Evolutionary conservation across 2,329 filamentous ascomycete species (phyloP).

Genomic region (Alternaria atra): DNA sequence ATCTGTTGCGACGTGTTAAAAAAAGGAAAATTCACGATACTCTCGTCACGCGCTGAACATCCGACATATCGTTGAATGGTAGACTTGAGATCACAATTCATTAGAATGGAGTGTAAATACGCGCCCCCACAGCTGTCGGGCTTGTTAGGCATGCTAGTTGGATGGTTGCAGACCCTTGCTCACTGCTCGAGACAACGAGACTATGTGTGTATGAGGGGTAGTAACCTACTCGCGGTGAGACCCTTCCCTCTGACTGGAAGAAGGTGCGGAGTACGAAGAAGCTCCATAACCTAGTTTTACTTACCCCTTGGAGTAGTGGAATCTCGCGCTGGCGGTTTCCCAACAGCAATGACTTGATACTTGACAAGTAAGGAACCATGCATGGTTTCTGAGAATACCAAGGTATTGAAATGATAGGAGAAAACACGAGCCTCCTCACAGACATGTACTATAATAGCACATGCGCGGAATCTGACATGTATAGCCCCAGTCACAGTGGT

Average conservation of each 20-base stretch:
- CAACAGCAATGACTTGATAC: not conserved
- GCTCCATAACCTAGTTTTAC: not conserved
- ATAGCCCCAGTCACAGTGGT: not conserved
- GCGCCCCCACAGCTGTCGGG: slow-evolving; percentile 4
- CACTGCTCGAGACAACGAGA: slow-evolving; percentile 7
- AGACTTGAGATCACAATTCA: not conserved
- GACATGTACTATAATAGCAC: not conserved
- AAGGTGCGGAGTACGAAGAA: not conserved
- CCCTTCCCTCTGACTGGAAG: not conserved
- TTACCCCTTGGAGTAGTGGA: not conserved
- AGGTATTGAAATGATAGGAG: not conserved
- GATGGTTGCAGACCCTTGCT: slow-evolving; percentile 18
- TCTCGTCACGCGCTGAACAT: not conserved
- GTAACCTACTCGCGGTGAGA: slow-evolving; percentile 1
- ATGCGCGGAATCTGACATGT: slow-evolving; percentile 2
- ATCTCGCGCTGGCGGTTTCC: not conserved
- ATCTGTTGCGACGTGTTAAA: not conserved
- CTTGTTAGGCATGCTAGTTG: slow-evolving; percentile 13
- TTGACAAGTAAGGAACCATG: not conserved
- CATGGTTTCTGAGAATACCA: not conserved
- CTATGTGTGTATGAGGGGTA: not conserved
- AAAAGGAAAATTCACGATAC: slow-evolving; percentile 7
- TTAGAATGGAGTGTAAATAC: not conserved
- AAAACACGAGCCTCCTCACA: not conserved
- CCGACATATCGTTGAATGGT: not conserved